Evolutionary conservation across 2,329 filamentous ascomycete species (phyloP).

Genomic region (Westerdykella aurantiaca): DNA sequence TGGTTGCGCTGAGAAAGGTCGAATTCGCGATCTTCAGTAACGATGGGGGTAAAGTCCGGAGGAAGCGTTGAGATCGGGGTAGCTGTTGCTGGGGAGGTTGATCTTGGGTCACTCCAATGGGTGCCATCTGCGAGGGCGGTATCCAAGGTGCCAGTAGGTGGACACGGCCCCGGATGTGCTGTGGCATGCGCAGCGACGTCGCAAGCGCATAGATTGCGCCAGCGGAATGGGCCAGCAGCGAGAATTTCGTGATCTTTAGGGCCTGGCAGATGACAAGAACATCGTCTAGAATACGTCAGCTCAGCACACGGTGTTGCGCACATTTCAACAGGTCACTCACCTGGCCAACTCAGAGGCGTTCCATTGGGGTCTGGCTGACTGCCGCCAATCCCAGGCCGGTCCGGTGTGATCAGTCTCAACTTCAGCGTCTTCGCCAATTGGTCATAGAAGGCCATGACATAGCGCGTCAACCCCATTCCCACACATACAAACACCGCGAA

Average conservation of each 20-base stretch:
- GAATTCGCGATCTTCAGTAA: constrained; percentile 93
- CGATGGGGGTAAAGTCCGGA: constrained; percentile 82
- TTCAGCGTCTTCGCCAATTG: constrained; percentile 86
- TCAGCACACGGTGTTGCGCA: constrained; percentile 34
- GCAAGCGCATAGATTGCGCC: constrained; percentile 97
- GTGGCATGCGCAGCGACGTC: constrained; percentile 89
- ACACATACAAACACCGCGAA: constrained; percentile 94
- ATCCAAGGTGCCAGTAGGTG: constrained; percentile 97
- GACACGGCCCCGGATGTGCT: constrained; percentile 89
- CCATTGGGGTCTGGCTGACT: constrained; percentile 81
- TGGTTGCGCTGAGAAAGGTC: constrained; percentile 88
- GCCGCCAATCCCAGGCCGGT: constrained; percentile 88
- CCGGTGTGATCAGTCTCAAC: constrained; percentile 84
- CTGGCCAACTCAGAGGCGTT: constrained; percentile 89
- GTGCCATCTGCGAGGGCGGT: constrained; percentile 60
- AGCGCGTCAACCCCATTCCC: constrained; percentile 94
- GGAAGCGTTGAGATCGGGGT: constrained; percentile 83
- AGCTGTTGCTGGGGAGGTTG: constrained; percentile 77
- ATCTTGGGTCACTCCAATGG: constrained; percentile 58
- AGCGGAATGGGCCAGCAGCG: constrained; percentile 89
- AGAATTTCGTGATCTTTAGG: constrained; percentile 91
- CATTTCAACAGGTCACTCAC: constrained; percentile 46
- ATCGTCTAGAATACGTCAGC: constrained; percentile 52
- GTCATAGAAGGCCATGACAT: constrained; percentile 95
- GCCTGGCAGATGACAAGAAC: constrained; percentile 90